phyloP scores from a whole-genome alignment of 768 basidiomycete genomes.

The Termitomyces sp. region DNA sequence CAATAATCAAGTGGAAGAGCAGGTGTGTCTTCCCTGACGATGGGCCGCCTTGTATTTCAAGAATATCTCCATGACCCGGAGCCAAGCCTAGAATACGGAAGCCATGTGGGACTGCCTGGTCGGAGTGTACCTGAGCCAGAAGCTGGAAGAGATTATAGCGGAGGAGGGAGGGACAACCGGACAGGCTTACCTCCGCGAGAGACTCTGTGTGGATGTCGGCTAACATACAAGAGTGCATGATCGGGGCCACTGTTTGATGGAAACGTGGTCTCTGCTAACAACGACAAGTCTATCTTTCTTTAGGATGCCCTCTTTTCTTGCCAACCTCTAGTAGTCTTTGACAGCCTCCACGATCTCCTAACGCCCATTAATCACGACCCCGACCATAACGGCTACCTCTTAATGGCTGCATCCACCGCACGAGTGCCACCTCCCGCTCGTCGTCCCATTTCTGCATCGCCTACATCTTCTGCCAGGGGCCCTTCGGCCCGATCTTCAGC shows the following conservation, averaged over 20 bases:
- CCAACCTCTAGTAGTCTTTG: background rate
- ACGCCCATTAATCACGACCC: background rate
- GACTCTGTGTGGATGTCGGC: constrained; percentile 29
- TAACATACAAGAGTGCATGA: constrained; percentile 18
- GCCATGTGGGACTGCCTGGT: background rate
- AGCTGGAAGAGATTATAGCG: constrained; percentile 3
- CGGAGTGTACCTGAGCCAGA: background rate
- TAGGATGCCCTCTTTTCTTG: constrained; percentile 2
- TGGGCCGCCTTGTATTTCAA: constrained; percentile 75
- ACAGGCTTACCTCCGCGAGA: constrained; percentile 26
- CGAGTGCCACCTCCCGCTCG: constrained; percentile 42
- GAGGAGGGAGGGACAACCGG: background rate
- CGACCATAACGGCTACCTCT: background rate
- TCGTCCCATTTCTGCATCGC: constrained; percentile 37
- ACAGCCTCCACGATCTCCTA: constrained; percentile 1
- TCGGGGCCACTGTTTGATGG: constrained; percentile 6
- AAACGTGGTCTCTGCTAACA: background rate
- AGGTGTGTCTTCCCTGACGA: constrained; percentile 76
- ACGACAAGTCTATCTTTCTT: constrained; percentile 5
- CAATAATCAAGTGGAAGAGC: constrained; percentile 58
- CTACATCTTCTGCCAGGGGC: constrained; percentile 42
- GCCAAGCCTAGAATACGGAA: background rate
- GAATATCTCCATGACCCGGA: constrained; percentile 49
- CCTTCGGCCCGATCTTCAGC: constrained; percentile 58
- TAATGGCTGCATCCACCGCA: constrained; percentile 39